A percentile compares a stretch with the other conserved stretches of the same genome.
These are phyloP conservation scores for Metarhizium guizhouense DNA, from an alignment of 2,329 filamentous ascomycete species.

Conservation along the genomic window DNA sequence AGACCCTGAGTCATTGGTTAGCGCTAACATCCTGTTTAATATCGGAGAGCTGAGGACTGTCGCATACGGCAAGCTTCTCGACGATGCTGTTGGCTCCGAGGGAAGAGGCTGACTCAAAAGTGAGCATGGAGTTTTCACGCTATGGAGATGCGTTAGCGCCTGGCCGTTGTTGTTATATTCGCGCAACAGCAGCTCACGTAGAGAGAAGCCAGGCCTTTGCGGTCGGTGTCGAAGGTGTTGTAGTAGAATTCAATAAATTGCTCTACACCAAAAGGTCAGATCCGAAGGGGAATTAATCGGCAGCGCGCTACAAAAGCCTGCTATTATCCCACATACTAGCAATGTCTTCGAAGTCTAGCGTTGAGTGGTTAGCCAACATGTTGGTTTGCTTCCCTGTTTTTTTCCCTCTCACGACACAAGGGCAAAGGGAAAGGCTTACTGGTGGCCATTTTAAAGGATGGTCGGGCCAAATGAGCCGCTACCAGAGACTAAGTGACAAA, in stretches of 20 bases:
- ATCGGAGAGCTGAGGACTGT: background rate
- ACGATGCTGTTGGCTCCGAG: slow-evolving; percentile 59
- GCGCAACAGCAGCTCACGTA: slow-evolving; percentile 57
- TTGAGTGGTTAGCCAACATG: background rate
- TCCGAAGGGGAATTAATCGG: background rate
- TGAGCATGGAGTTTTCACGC: slow-evolving; percentile 83
- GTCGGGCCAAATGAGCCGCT: slow-evolving; percentile 1
- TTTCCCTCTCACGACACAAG: slow-evolving; percentile 6
- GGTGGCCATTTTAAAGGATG: slow-evolving; percentile 21
- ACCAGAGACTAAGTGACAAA: slow-evolving; percentile 3
- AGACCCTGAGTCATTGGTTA: slow-evolving; percentile 46
- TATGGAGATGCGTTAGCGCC: slow-evolving; percentile 27
- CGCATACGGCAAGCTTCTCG: slow-evolving; percentile 69
- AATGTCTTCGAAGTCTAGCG: slow-evolving; percentile 34
- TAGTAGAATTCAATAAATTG: slow-evolving; percentile 92
- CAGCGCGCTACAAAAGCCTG: slow-evolving; percentile 2
- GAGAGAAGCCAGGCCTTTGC: slow-evolving; percentile 55
- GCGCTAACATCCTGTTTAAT: background rate
- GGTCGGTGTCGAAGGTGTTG: slow-evolving; percentile 70
- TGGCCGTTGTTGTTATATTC: too few relatives aligned
- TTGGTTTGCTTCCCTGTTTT: slow-evolving; percentile 7
- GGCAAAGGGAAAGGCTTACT: slow-evolving; percentile 15
- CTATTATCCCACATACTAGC: slow-evolving; percentile 31
- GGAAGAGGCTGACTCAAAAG: slow-evolving; percentile 68
- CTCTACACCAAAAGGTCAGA: slow-evolving; percentile 40